Conservation (phyloP, 129 eudicot genomes). For the Smallanthus sonchifolius region DNA sequence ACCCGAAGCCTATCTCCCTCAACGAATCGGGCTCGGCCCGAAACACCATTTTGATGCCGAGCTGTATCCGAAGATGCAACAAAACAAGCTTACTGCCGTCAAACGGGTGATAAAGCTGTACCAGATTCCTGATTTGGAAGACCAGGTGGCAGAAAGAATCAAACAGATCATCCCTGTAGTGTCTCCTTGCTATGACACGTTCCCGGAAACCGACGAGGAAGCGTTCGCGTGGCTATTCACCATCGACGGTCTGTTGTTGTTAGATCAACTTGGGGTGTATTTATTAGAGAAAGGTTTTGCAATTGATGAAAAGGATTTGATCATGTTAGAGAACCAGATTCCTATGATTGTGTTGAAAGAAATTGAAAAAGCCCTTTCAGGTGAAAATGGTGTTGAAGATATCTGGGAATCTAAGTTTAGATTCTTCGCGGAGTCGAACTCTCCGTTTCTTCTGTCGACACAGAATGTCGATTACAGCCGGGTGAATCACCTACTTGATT, state of each 20-base stretch:
- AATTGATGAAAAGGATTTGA: conserved; percentile 26
- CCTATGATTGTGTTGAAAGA: conserved; percentile 35
- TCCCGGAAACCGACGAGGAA: conserved; percentile 18
- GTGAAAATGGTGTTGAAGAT: conserved; percentile 1
- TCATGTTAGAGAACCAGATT: conserved; percentile 54
- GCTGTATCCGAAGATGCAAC: conserved; percentile 36
- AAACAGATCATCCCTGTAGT: conserved; percentile 19
- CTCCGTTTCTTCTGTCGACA: conserved; percentile 20
- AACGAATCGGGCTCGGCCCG: conserved; percentile 46
- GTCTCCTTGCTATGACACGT: conserved; percentile 37
- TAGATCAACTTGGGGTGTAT: conserved; percentile 26
- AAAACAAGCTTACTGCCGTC: conserved; percentile 38
- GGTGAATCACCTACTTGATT: conserved; percentile 29
- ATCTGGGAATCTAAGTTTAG: conserved; percentile 13
- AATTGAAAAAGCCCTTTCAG: conserved; percentile 11
- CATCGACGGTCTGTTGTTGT: conserved; percentile 46
- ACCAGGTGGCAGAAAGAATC: conserved; percentile 22
- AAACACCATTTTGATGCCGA: conserved; percentile 41
- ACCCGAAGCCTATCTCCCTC: conserved; percentile 45
- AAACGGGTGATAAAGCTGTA: conserved; percentile 16
- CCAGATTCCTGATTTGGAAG: conserved; percentile 8
- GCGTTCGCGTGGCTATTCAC: conserved; percentile 44
- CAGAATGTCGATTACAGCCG: not conserved
- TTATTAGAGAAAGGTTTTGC: not conserved
- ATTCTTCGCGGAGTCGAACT: not conserved